Evolutionary conservation across 371 early-diverging fungal genomes (phyloP), one percentile per base, ranked within the genome.

Genomic region (Mortierella sp.): DNA sequence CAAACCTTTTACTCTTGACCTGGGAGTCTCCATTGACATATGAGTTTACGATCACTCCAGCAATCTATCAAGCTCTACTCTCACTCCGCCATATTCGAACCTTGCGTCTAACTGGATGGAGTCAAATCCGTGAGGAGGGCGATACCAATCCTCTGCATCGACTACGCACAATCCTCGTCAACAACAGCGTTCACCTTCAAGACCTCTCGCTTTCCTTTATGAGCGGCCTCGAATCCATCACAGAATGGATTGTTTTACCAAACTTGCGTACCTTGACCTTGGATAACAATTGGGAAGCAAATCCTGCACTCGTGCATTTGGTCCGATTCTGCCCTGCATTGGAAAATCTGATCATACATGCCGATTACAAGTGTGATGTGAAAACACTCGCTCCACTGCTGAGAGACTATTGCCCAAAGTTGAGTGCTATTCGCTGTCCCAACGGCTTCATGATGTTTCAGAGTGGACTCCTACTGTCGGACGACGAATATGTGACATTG

Each of bases 261-360:
- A 54, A 62, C 18, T 45, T 70, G 16, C 54, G 11, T 37, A 54
- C 40, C 37, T 43, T 62, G 16, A 2, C 11, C 14, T 28, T 63
- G 45, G 57, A 55, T n/a, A n/a, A 24, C n/a, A 6, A n/a, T 11
- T 55, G 47, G 26, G n/a, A 12, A 1, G 1, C 11, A 12, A 51
- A 16, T 43, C 20, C 32, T 10, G 28, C 49, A 8, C 5, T 62
- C 16, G 28, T 10, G n/a, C 55, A 55, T 14, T 30, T 70, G 30
- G 11, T 70, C 5, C 70, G 57, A 26, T 51, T 39, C 28, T 62
- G 54, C 16, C 70, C 63, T 16, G 32, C 40, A 4, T 37, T 70
- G 16, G 63, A 45, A 22, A 54, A n/a, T 12, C 32, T 63, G 24
- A 30, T 28, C 6, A 5, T 63, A 1, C 30, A 55, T n/a, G 52